Evolutionary conservation across 164 flowering plant genomes (phyloP), one percentile per base, ranked within the genome.

Genomic region (Nelumbo lutea): DNA sequence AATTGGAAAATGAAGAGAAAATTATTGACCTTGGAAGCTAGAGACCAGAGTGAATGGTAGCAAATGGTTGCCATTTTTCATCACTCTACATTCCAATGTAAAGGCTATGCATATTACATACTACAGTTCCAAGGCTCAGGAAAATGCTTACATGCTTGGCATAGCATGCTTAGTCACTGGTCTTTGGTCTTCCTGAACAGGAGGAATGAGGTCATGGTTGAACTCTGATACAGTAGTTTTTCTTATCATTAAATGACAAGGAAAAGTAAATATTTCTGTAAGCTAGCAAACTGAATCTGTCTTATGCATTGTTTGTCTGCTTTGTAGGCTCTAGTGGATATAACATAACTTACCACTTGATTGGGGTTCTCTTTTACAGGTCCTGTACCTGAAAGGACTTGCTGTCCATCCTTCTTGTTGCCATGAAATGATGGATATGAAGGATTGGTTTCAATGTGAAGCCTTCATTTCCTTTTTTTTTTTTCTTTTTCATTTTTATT

Each of bases 331-430:
- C 14, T 53, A 15, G n/a, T 11, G 4, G 57, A 53, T 11, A 14
- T 52, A 46, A 52, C 61, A 13, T 42, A 38, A 41, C 42, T 43
- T n/a, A 45, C 15, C 51, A 67, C 48, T 44, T 27, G 52, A 8
- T 42, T 57, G 15, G 45, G 14, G n/a, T 8, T n/a, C 15, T 38
- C 3, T 15, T 7, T 44, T 57, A 55, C 69, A 57, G 62, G 61
- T 67, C 52, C 10, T 67, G 42, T 56, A 43, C 40, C 40, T 6
- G 52, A 57, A 44, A 44, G 7, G 42, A 10, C 10, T 43, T 42
- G 51, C 43, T 67, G 62, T 43, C 48, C 43, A 42, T 59, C 62
- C 45, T n/a, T 57, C 42, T 43, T 27, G 50, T 67, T 51, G 52
- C 62, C 10, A 58, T 57, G 51, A 6, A 42, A n/a, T 65, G 39